Base-by-base conservation (phyloP, 2,329 filamentous ascomycete species). In the Tricladium varicosporioides region DNA sequence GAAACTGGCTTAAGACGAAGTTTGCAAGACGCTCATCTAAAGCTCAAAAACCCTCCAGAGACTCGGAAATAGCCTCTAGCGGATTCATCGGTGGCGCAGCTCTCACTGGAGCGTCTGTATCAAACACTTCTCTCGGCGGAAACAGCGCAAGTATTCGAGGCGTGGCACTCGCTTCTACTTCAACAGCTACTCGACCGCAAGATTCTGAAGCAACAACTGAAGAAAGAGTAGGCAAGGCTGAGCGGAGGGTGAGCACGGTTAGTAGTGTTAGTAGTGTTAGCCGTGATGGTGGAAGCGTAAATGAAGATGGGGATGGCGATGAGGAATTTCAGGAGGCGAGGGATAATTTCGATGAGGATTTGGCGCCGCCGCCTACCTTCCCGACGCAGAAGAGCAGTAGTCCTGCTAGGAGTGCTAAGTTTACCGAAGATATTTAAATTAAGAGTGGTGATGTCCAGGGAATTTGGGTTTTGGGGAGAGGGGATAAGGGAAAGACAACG, bases 401-500 rank as follows among this genome's bases (percentile, higher is more conserved):
- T 67, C 81, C 82, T 0, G 77, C 72, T 4, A 73, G 83, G 53
- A 81, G 82, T 60, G 84, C 83, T 42, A 80, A 76, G 63, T 87
- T 87, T 62, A 75, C 74, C 48, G 84, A 87, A 71, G 79, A 81
- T 60, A 76, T 86, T 54, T 76, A 64, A 27, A 27, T 27, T 27
- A 4, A 4, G 22, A 4, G 22, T 3, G 22, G 7, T 3, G 22
- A 27, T 27, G 7, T 27, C 7, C 4, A 7, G 22, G 22, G 22
- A 27, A 27, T 4, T 27, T 27, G 7, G 22, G 22, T 27, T 27
- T 7, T 3, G 22, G 22, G 22, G 22, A 27, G 22, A 7, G 22
- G 22, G 22, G 22, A 27, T 27, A 27, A 27, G 22, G 22, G 22
- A 27, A 27, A 27, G 22, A 7, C 22, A 27, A 27, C 22, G 7